Conservation (phyloP, 2,329 filamentous ascomycete genomes). For the Neopestalotiopsis rosae region DNA sequence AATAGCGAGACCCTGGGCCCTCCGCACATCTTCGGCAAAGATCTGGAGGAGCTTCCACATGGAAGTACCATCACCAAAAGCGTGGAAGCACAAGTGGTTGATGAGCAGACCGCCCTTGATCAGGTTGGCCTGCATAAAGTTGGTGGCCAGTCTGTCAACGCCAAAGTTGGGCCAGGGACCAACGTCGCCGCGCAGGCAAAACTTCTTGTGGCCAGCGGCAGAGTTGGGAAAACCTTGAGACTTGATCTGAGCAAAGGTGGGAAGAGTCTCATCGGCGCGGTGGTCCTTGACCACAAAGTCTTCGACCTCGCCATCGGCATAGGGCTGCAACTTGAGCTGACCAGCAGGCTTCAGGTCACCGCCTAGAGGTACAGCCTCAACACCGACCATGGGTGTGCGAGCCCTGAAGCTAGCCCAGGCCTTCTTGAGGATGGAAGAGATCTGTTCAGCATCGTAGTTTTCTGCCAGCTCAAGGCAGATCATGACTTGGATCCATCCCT, state of each 20-base stretch:
- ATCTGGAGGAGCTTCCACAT: conserved; percentile 38
- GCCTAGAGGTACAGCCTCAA: conserved; percentile 14
- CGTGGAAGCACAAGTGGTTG: conserved; percentile 35
- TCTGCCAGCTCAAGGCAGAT: conserved; percentile 17
- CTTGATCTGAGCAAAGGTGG: conserved; percentile 31
- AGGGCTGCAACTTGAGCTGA: conserved; percentile 6
- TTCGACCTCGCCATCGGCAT: conserved; percentile 16
- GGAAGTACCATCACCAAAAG: conserved; percentile 39
- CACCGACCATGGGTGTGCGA: conserved; percentile 15
- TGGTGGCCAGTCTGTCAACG: conserved; percentile 23
- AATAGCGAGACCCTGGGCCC: conserved; percentile 30
- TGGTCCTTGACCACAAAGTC: conserved; percentile 17
- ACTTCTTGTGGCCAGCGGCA: conserved; percentile 27
- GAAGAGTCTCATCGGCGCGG: conserved; percentile 6
- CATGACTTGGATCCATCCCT: conserved; percentile 20
- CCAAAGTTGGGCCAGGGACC: conserved; percentile 6
- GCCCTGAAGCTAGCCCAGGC: conserved; percentile 18
- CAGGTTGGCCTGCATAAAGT: conserved; percentile 36
- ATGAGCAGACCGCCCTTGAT: conserved; percentile 35
- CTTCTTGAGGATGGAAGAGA: conserved; percentile 12
- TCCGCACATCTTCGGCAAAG: conserved; percentile 42
- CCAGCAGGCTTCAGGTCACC: conserved; percentile 10
- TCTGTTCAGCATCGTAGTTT: conserved; percentile 18
- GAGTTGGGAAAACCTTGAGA: conserved; percentile 32
- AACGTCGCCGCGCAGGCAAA: conserved; percentile 29